Percentiles rank a stretch among this genome's conserved stretches.
phyloP scores from a whole-genome alignment of 2,329 filamentous ascomycete genomes.

The Shiraia bambusicola region DNA sequence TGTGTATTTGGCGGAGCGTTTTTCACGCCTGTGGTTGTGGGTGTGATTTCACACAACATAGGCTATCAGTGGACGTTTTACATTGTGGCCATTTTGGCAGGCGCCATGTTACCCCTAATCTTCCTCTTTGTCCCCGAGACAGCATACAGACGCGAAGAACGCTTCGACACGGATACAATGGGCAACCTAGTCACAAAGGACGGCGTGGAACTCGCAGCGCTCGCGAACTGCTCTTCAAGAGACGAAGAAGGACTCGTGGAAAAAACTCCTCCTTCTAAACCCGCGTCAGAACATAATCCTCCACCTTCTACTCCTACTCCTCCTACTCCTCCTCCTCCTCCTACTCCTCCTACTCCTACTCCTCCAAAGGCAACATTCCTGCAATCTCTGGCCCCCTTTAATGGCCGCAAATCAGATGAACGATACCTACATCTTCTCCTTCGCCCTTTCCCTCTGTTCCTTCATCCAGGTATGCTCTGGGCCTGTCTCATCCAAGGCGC shows the following conservation, averaged over 20 bases:
- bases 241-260: neutral
- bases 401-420: slow-evolving; percentile 79
- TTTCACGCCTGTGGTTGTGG: slow-evolving; percentile 84
- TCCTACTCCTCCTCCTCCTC: too few relatives aligned
- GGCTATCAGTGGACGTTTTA: slow-evolving; percentile 91
- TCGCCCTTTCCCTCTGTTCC: slow-evolving; percentile 51
- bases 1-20: slow-evolving; percentile 72
- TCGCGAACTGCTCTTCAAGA: neutral
- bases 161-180: slow-evolving; percentile 69
- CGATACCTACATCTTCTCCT: slow-evolving; percentile 65
- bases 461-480: slow-evolving; percentile 12
- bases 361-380: slow-evolving; percentile 59
- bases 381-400: slow-evolving; percentile 68
- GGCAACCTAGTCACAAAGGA: slow-evolving; percentile 28
- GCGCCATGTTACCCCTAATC: slow-evolving; percentile 66
- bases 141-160: slow-evolving; percentile 67
- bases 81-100: slow-evolving; percentile 82
- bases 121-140: slow-evolving; percentile 85
- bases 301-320: too few relatives aligned
- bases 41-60: slow-evolving; percentile 74
- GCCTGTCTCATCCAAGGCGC: slow-evolving; percentile 78
- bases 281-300: too few relatives aligned
- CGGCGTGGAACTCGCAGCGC: neutral
- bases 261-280: slow-evolving; percentile 1
- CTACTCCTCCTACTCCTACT: neutral